Conservation (phyloP, 176 grass and related monocot genomes). For the Musa acuminata region DNA sequence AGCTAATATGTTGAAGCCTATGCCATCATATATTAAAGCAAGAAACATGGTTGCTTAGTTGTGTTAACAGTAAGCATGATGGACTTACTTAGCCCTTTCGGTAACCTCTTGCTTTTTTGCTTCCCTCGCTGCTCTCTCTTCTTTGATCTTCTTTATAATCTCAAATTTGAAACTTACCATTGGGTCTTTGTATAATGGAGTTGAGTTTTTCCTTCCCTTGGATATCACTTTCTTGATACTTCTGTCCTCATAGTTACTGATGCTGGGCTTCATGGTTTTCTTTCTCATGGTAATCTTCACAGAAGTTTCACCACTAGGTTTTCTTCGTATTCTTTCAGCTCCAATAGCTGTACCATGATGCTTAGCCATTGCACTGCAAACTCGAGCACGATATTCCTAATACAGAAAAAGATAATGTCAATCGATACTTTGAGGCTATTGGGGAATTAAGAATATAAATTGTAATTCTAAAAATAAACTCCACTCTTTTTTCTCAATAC, state of each 20-base stretch:
- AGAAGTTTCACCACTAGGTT: slow-evolving; percentile 28
- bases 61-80: not conserved
- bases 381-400: slow-evolving; percentile 78
- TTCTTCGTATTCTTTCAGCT: slow-evolving; percentile 43
- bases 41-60: not conserved
- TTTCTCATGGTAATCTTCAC: slow-evolving; percentile 23
- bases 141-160: slow-evolving; percentile 84
- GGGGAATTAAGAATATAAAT: not conserved
- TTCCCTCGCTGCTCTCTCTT: slow-evolving; percentile 51
- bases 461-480: not conserved
- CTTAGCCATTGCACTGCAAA: slow-evolving; percentile 63
- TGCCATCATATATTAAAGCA: not conserved
- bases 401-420: slow-evolving; percentile 13
- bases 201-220: slow-evolving; percentile 49
- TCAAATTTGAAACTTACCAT: slow-evolving; percentile 62
- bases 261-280: slow-evolving; percentile 29
- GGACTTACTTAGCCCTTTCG: slow-evolving; percentile 65
- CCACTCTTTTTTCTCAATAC: not conserved
- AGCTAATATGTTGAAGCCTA: not conserved
- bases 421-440: slow-evolving; percentile 13
- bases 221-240: slow-evolving; percentile 17
- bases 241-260: slow-evolving; percentile 15
- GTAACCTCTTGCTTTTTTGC: slow-evolving; percentile 59
- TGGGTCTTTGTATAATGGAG: slow-evolving; percentile 72
- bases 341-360: slow-evolving; percentile 45